Percentiles rank a stretch among this genome's conserved stretches.
phyloP scores from a whole-genome alignment of 2,329 filamentous ascomycete species.

The Cylindrodendrum hubeiense region DNA sequence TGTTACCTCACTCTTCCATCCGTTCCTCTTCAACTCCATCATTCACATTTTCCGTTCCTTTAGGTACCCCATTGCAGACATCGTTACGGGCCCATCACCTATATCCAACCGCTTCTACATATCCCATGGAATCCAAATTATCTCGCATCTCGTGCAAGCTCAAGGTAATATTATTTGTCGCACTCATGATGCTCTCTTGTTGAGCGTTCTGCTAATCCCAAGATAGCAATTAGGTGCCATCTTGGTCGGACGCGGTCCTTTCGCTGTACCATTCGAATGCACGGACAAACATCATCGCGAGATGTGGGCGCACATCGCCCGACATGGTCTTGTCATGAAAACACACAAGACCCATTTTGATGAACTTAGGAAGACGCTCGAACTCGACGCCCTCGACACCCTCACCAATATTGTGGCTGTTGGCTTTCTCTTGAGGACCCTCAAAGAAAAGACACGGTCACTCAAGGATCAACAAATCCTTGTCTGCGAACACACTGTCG shows the following conservation, averaged over 20 bases:
- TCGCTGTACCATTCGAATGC: neutral
- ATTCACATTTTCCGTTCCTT: too few relatives aligned
- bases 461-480: neutral
- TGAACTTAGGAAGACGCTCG: neutral
- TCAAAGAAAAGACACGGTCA: neutral
- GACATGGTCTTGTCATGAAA: neutral
- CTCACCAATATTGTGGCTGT: neutral
- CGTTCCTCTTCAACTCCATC: too few relatives aligned
- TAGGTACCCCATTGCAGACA: too few relatives aligned
- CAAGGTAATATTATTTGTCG: neutral
- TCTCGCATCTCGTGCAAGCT: neutral
- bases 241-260: neutral
- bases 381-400: neutral
- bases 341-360: neutral
- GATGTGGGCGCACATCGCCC: neutral
- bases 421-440: neutral
- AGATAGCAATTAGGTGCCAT: neutral
- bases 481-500: neutral
- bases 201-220: neutral
- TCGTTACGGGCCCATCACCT: too few relatives aligned
- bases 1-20: too few relatives aligned
- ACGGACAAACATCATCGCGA: neutral
- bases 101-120: neutral
- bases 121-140: neutral
- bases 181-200: neutral